These are phyloP conservation scores for Salvia splendens DNA, from an alignment of 257 asterid species.

Conservation along the genomic window DNA sequence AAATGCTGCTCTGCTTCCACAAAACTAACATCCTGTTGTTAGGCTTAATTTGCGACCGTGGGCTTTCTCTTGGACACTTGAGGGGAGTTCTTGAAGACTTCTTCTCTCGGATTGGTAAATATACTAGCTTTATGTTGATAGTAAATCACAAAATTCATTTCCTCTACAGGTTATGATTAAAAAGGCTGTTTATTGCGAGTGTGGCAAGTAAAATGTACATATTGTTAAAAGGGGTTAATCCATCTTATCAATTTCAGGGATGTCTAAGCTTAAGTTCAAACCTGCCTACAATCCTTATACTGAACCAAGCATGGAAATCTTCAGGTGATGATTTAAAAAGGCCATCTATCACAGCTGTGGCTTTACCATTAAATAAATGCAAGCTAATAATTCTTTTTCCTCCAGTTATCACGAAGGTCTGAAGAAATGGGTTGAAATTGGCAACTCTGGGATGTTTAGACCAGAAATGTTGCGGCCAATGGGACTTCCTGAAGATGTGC, in stretches of 20 bases:
- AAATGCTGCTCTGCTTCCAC: slow-evolving; percentile 18
- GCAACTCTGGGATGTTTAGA: slow-evolving; percentile 99
- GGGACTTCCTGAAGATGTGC: slow-evolving; percentile 97
- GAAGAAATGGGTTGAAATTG: slow-evolving; percentile 94
- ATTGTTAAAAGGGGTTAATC: slow-evolving; percentile 1
- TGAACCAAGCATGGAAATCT: slow-evolving; percentile 99
- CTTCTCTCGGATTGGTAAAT: slow-evolving; percentile 84
- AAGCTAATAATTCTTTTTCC: slow-evolving; percentile 15
- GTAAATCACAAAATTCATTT: not conserved
- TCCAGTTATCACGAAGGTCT: slow-evolving; percentile 91
- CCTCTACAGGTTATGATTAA: slow-evolving; percentile 11
- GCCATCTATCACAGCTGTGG: slow-evolving; percentile 6
- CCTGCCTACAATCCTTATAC: slow-evolving; percentile 98
- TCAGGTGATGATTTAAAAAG: slow-evolving; percentile 56
- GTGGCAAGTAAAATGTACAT: not conserved
- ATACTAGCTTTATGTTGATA: slow-evolving; percentile 3
- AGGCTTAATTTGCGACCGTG: slow-evolving; percentile 94
- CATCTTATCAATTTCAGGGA: slow-evolving; percentile 53
- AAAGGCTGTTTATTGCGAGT: not conserved
- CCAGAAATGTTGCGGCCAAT: slow-evolving; percentile 98
- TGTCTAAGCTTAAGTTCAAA: slow-evolving; percentile 91
- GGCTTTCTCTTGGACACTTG: slow-evolving; percentile 91
- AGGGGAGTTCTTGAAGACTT: slow-evolving; percentile 88
- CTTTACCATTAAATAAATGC: not conserved
- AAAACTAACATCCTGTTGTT: slow-evolving; percentile 28